Evolutionary conservation across 2,329 filamentous ascomycete species (phyloP), one percentile per base, ranked within the genome.

Genomic region (Mollisiaceae sp.): DNA sequence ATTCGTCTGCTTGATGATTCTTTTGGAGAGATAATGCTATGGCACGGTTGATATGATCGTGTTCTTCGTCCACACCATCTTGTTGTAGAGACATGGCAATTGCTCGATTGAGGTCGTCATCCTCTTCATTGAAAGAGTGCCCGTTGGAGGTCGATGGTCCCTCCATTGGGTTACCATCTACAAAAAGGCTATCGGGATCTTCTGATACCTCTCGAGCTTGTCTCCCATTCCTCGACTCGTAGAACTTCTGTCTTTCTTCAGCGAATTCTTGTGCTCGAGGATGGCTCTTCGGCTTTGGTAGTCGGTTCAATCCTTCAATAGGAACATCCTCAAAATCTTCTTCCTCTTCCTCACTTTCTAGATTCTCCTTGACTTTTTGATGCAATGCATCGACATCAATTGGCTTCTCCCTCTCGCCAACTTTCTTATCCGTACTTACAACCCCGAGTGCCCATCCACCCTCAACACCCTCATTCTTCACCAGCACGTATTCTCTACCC

Each of bases 371-470:
- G 1, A 83, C 81, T 59, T 86, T 83, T 32, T 86, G 85, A 63
- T 83, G 82, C 72, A 86, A 83, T 62, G 81, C 86, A 75, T 99
- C 95, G 20, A 99, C 87, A 75, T 98, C 93, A 66, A 99, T 98
- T 0, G 95, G 94, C 76, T 93, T 97, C 68, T 94, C 90, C 35
- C 88, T 87, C 68, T 92, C 86, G 2, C 92, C 93, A 52, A 89
- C 85, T 59, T 95, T 87, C 69, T 91, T 96, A 66, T 92, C 90
- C 67, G 89, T 92, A 67, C 90, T 93, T 24, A 99, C 94, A 32
- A 99, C 95, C 60, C 95, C 95, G 6, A 99, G 81, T 0, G 94
- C 94, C 93, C 94, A 99, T 5, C 95, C 95, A 55, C 95, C 95
- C 76, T 98, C 94, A 0, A 93, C 93, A 0, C 93, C 92, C 54